Conservation (phyloP, 2,329 filamentous ascomycete genomes). For the Scolecobasidium constrictum region DNA sequence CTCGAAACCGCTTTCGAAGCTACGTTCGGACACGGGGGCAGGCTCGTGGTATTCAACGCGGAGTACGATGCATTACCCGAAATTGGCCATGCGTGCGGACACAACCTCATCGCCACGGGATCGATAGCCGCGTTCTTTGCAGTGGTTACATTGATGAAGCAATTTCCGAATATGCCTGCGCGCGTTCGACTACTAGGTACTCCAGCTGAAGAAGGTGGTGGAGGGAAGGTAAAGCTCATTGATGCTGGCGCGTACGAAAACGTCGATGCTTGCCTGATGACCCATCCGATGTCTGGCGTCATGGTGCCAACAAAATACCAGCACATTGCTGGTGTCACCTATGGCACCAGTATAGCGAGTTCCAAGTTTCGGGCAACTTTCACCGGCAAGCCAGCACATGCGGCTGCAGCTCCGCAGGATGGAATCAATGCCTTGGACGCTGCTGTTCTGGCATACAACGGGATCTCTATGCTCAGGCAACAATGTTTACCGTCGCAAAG, state of each 20-base stretch:
- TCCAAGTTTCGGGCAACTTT: conserved; percentile 14
- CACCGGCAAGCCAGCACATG: conserved; percentile 24
- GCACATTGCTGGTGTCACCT: conserved; percentile 14
- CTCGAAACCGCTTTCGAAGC: conserved; percentile 38
- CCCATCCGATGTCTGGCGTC: conserved; percentile 17
- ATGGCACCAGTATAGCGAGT: conserved; percentile 10
- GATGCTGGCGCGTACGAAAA: conserved; percentile 31
- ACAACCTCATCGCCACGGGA: conserved; percentile 43
- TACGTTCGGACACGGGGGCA: conserved; percentile 69
- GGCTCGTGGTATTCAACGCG: conserved; percentile 46
- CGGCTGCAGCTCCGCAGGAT: conserved; percentile 26
- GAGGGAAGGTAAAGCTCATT: conserved; percentile 39
- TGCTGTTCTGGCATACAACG: conserved; percentile 23
- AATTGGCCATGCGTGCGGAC: conserved; percentile 44
- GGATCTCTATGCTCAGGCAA: conserved; percentile 21
- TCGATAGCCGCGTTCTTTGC: conserved; percentile 38
- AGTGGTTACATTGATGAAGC: conserved; percentile 32
- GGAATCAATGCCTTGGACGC: conserved; percentile 32
- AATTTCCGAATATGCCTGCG: conserved; percentile 29
- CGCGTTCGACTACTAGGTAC: conserved; percentile 40
- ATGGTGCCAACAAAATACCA: conserved; percentile 15
- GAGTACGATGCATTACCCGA: conserved; percentile 41
- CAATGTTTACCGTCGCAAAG: conserved; percentile 27
- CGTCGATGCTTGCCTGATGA: conserved; percentile 24
- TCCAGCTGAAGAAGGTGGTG: conserved; percentile 43